Percentiles rank a stretch among this genome's conserved stretches.
Evolutionary conservation across 2,329 filamentous ascomycete species (phyloP).

Genomic region (Bimuria novae-zelandiae): DNA sequence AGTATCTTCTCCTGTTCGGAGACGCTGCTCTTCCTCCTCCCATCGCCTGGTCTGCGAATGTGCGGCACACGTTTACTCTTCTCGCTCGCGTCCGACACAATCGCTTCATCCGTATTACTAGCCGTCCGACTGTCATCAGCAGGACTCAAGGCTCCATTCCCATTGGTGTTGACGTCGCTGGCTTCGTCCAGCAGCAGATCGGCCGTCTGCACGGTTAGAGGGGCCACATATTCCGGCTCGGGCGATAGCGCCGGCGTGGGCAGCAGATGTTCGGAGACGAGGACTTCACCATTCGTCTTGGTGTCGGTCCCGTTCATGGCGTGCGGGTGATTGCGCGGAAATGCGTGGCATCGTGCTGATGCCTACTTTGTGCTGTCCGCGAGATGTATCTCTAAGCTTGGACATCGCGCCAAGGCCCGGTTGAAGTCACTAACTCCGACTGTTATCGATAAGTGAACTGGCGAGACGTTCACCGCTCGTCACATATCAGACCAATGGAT

Average conservation of each 20-base stretch:
- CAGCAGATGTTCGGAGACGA: conserved; percentile 31
- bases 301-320: conserved; percentile 39
- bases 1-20: conserved; percentile 49
- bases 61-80: conserved; percentile 25
- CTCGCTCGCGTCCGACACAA: conserved; percentile 40
- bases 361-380: conserved; percentile 11
- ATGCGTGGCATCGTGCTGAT: conserved; percentile 10
- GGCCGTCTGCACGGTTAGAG: conserved; percentile 13
- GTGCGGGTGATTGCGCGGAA: conserved; percentile 7
- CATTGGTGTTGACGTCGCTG: conserved; percentile 14
- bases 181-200: conserved; percentile 15
- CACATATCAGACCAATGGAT: too few relatives aligned
- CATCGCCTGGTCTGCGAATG: conserved; percentile 44
- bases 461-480: too few relatives aligned
- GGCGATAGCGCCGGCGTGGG: conserved; percentile 35
- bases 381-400: conserved; percentile 5
- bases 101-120: conserved; percentile 36
- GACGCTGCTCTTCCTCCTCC: conserved; percentile 40
- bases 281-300: conserved; percentile 23
- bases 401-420: not conserved
- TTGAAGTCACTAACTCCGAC: not conserved
- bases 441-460: too few relatives aligned
- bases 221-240: conserved; percentile 30
- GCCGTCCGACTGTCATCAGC: conserved; percentile 23
- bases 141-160: conserved; percentile 18